Evolutionary conservation across 2,329 filamentous ascomycete genomes (phyloP).

Genomic region (Rhytidhysteron rufulum): DNA sequence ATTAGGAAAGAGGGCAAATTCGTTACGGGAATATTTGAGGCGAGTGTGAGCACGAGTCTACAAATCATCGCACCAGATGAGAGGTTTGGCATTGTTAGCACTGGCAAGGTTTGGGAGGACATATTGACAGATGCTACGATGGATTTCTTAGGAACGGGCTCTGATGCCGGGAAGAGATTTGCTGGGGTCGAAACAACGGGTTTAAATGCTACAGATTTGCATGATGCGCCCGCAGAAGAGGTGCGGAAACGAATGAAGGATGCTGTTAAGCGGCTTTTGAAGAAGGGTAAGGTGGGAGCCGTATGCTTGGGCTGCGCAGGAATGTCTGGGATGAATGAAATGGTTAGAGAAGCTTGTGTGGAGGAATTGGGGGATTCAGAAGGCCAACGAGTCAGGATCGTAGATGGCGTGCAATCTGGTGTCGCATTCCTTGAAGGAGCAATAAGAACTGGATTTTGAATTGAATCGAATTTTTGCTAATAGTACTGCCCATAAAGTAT

Average conservation of each 20-base stretch:
- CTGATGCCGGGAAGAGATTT: slow-evolving; percentile 52
- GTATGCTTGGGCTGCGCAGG: slow-evolving; percentile 87
- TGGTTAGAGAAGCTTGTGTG: slow-evolving; percentile 66
- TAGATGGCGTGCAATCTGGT: slow-evolving; percentile 76
- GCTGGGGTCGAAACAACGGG: slow-evolving; percentile 81
- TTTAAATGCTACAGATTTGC: slow-evolving; percentile 73
- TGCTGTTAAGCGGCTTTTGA: slow-evolving; percentile 65
- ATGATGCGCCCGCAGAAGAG: slow-evolving; percentile 61
- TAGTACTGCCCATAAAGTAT: no score
- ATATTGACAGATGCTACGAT: slow-evolving; percentile 65
- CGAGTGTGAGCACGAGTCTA: slow-evolving; percentile 65
- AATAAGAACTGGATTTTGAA: slow-evolving; percentile 32
- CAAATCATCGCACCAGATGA: slow-evolving; percentile 49
- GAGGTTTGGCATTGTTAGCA: slow-evolving; percentile 83
- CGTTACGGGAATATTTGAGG: slow-evolving; percentile 84
- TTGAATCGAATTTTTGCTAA: no score
- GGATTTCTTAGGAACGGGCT: slow-evolving; percentile 55
- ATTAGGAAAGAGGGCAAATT: slow-evolving; percentile 43
- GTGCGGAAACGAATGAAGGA: slow-evolving; percentile 64
- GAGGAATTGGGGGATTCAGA: slow-evolving; percentile 60
- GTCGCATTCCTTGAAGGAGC: slow-evolving; percentile 58
- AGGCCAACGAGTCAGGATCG: slow-evolving; percentile 60
- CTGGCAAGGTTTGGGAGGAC: slow-evolving; percentile 76
- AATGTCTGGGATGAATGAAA: slow-evolving; percentile 80
- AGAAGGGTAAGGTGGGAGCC: slow-evolving; percentile 55